Evolutionary conservation across 345 rosid genomes (phyloP).

Genomic region (Ricinus communis): DNA sequence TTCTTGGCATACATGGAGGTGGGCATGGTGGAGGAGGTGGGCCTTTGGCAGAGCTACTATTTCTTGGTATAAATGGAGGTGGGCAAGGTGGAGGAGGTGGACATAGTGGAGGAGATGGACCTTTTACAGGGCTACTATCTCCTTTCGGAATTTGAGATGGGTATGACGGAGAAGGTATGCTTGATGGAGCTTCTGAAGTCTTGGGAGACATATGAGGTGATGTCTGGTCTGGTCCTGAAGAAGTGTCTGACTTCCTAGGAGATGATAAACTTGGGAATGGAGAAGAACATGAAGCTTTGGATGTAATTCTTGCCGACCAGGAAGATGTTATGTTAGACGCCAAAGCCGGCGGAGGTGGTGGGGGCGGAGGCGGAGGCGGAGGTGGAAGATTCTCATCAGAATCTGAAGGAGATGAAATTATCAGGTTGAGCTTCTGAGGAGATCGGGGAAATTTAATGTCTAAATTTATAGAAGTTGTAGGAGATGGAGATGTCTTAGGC

Average conservation of each 20-base stretch:
- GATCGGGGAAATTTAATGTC: slow-evolving; percentile 5
- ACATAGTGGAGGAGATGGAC: slow-evolving; percentile 21
- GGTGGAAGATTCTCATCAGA: slow-evolving; percentile 17
- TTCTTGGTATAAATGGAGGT: slow-evolving; percentile 45
- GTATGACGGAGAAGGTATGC: slow-evolving; percentile 55
- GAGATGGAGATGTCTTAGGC: slow-evolving; percentile 16
- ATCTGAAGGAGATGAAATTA: slow-evolving; percentile 12
- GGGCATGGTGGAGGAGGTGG: slow-evolving; percentile 78
- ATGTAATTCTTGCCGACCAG: slow-evolving; percentile 14
- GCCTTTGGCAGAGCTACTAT: slow-evolving; percentile 34
- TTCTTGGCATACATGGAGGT: slow-evolving; percentile 41
- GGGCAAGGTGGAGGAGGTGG: slow-evolving; percentile 66
- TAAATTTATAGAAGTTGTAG: background rate
- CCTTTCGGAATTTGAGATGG: no score
- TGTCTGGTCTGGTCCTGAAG: slow-evolving; percentile 27
- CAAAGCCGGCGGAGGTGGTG: slow-evolving; percentile 39
- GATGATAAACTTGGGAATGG: slow-evolving; percentile 29
- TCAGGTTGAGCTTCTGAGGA: background rate
- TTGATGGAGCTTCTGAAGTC: slow-evolving; percentile 16
- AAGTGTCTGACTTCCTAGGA: slow-evolving; percentile 27
- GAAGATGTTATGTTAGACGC: slow-evolving; percentile 22
- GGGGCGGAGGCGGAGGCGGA: slow-evolving; percentile 34
- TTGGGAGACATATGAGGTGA: slow-evolving; percentile 33
- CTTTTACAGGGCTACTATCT: no score
- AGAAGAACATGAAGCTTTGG: slow-evolving; percentile 32